These are phyloP conservation scores for Xylaria arbuscula DNA, from an alignment of 2,329 filamentous ascomycete species.

Conservation along the genomic window DNA sequence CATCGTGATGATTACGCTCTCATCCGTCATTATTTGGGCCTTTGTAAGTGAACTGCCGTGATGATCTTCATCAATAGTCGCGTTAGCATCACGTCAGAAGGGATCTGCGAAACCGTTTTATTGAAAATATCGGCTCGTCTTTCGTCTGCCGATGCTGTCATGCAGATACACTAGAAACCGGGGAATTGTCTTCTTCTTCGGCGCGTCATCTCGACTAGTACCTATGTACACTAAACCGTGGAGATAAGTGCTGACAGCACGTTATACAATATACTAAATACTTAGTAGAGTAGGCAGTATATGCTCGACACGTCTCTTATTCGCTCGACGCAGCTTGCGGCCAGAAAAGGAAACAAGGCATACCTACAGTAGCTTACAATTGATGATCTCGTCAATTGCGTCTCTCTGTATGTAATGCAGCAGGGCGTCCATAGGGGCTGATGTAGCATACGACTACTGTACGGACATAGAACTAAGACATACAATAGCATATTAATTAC, in stretches of 20 bases:
- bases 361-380: too few relatives aligned
- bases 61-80: constrained; percentile 28
- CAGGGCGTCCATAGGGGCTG: too few relatives aligned
- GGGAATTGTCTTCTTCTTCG: constrained; percentile 9
- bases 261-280: too few relatives aligned
- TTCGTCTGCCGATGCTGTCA: constrained; percentile 16
- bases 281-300: too few relatives aligned
- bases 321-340: too few relatives aligned
- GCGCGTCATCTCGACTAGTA: constrained; percentile 17
- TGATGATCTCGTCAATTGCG: too few relatives aligned
- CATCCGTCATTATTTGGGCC: constrained; percentile 4
- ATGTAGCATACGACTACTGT: too few relatives aligned
- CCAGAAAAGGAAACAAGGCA: too few relatives aligned
- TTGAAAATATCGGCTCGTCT: too few relatives aligned
- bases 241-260: constrained; percentile 6
- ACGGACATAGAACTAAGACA: background rate
- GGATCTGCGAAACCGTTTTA: constrained; percentile 18
- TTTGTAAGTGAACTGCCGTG: constrained; percentile 23
- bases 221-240: background rate
- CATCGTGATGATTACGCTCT: constrained; percentile 12
- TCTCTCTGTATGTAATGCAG: too few relatives aligned
- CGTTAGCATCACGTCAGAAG: constrained; percentile 30
- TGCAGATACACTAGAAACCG: constrained; percentile 14
- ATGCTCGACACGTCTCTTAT: too few relatives aligned
- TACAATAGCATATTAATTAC: background rate